phyloP scores from a whole-genome alignment of 345 rosid genomes.

The Ceriops zippeliana region DNA sequence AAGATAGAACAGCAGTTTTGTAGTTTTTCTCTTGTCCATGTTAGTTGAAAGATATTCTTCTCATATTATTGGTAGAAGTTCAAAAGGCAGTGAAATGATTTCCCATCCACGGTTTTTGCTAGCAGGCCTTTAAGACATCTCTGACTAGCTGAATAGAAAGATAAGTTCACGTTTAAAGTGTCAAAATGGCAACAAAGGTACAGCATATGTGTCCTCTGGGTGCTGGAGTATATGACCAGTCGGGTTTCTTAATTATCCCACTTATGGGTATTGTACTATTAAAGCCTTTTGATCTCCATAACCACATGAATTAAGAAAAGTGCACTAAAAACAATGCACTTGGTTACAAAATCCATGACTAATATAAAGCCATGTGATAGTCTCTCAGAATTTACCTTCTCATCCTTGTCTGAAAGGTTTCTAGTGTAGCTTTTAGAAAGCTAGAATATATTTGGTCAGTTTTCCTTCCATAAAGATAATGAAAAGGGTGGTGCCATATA shows the following conservation, averaged over 20 bases:
- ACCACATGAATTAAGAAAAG: neutral
- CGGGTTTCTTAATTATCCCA: neutral
- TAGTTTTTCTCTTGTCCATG: neutral
- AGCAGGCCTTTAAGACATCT: neutral
- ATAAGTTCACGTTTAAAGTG: constrained; percentile 9
- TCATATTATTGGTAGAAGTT: too few species aligned
- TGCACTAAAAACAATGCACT: neutral
- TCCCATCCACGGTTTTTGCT: neutral
- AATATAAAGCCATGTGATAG: constrained; percentile 13
- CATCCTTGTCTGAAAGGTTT: constrained; percentile 9
- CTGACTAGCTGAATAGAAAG: too few species aligned
- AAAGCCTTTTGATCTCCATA: constrained; percentile 14
- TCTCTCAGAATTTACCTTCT: neutral
- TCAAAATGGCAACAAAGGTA: constrained; percentile 14
- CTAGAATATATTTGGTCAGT: constrained; percentile 18
- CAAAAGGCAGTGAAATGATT: neutral
- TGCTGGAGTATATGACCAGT: constrained; percentile 8
- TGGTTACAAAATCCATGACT: neutral
- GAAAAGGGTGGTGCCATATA: neutral
- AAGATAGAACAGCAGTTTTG: neutral
- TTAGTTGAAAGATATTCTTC: too few species aligned
- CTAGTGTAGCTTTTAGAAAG: constrained; percentile 29
- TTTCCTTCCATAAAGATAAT: constrained; percentile 16
- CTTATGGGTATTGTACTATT: neutral
- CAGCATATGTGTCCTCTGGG: constrained; percentile 5